These are phyloP conservation scores for Spathaspora passalidarum DNA, from an alignment of 805 yeast genomes.

Conservation along the genomic window DNA sequence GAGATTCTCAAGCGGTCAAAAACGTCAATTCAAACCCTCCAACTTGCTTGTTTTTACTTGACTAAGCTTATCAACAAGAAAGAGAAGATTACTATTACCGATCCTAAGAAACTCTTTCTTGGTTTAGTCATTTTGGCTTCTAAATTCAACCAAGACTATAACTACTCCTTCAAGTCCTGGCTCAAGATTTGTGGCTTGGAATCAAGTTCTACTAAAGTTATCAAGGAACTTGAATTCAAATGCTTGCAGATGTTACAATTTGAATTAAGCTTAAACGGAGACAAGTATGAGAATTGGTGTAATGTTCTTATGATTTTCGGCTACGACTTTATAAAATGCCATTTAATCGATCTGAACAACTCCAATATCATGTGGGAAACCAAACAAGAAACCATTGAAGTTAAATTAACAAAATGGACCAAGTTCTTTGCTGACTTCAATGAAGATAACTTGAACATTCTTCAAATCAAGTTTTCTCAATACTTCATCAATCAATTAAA, in stretches of 20 bases:
- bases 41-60: constrained; percentile 66
- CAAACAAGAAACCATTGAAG: constrained; percentile 15
- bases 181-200: constrained; percentile 62
- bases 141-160: constrained; percentile 71
- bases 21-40: constrained; percentile 60
- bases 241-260: constrained; percentile 56
- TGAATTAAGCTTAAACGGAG: constrained; percentile 50
- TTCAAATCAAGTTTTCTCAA: constrained; percentile 22
- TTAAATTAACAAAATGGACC: constrained; percentile 27
- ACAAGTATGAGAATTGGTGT: constrained; percentile 48
- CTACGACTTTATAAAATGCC: constrained; percentile 39
- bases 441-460: constrained; percentile 18
- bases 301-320: constrained; percentile 40
- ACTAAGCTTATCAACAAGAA: constrained; percentile 46
- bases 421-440: constrained; percentile 23
- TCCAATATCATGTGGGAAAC: constrained; percentile 25
- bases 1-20: constrained; percentile 26
- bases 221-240: constrained; percentile 51
- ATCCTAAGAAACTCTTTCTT: constrained; percentile 64
- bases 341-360: constrained; percentile 22
- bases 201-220: constrained; percentile 26
- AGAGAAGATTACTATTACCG: constrained; percentile 2
- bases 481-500: constrained; percentile 30
- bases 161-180: constrained; percentile 71
- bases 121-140: constrained; percentile 68